These are phyloP conservation scores for Phytophthora sansomeana DNA, from an alignment of 352 stramenopile species.

Conservation along the genomic window DNA sequence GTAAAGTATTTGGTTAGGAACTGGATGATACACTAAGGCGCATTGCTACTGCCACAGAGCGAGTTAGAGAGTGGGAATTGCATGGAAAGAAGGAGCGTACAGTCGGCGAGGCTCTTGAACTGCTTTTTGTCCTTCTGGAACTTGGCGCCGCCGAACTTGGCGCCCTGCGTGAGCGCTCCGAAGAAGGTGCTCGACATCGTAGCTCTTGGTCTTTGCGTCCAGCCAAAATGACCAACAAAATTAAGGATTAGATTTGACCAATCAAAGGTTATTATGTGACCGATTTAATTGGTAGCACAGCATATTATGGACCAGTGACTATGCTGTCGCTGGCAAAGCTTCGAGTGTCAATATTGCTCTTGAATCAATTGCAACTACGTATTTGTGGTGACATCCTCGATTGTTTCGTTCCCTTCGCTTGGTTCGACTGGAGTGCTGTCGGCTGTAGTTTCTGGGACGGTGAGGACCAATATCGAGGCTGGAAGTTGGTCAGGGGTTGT, in stretches of 20 bases:
- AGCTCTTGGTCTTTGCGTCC: slow-evolving; percentile 27
- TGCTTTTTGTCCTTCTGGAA: slow-evolving; percentile 67
- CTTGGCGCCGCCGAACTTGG: slow-evolving; percentile 67
- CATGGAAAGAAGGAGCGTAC: slow-evolving; percentile 17
- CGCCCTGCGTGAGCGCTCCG: slow-evolving; percentile 69
- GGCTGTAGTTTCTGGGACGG: slow-evolving; percentile 1
- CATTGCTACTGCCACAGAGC: slow-evolving; percentile 14
- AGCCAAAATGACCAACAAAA: slow-evolving; percentile 27
- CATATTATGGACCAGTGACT: slow-evolving; percentile 12
- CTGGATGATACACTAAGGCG: not conserved
- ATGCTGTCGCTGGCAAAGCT: not conserved
- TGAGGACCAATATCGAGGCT: slow-evolving; percentile 13
- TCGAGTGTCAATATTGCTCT: not conserved
- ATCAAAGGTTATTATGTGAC: not conserved
- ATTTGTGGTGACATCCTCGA: not conserved
- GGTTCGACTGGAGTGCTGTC: not conserved
- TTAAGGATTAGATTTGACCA: not conserved
- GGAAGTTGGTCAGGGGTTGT: slow-evolving; percentile 20
- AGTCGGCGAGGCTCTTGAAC: slow-evolving; percentile 48
- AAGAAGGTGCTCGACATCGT: slow-evolving; percentile 81
- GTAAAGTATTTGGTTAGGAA: slow-evolving; percentile 8
- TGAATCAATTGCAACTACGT: not conserved
- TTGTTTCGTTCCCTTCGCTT: not conserved
- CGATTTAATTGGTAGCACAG: slow-evolving; percentile 12
- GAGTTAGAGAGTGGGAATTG: slow-evolving; percentile 2